Conservation (phyloP, 305 asterid genomes). For the Striga hermonthica region DNA sequence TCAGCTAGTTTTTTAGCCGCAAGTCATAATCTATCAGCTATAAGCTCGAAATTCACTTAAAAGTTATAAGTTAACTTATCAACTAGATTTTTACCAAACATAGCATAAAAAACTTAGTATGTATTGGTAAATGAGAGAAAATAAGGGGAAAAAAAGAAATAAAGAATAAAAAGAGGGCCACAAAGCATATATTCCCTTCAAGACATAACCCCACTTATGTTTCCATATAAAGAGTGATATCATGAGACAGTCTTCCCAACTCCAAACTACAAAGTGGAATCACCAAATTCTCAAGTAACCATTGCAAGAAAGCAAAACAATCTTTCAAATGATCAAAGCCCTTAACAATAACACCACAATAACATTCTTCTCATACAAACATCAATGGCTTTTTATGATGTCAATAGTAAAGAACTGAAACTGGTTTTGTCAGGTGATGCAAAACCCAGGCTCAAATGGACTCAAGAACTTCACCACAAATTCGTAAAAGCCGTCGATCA, state of each 20-base stretch:
- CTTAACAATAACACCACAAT: slow-evolving; percentile 7
- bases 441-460: slow-evolving; percentile 84
- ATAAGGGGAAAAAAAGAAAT: too few species aligned
- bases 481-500: slow-evolving; percentile 60
- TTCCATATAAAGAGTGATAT: slow-evolving; percentile 59
- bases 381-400: slow-evolving; percentile 33
- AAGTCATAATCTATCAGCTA: too few species aligned
- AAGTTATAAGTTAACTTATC: too few species aligned
- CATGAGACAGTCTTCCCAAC: slow-evolving; percentile 33
- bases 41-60: too few species aligned
- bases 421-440: slow-evolving; percentile 76
- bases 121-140: slow-evolving; percentile 38
- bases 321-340: slow-evolving; percentile 36
- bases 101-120: too few species aligned
- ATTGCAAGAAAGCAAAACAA: slow-evolving; percentile 20
- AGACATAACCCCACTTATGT: slow-evolving; percentile 52
- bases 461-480: slow-evolving; percentile 66
- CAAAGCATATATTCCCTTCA: slow-evolving; percentile 67
- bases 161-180: slow-evolving; percentile 39
- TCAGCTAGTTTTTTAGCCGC: too few species aligned
- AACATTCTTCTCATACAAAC: slow-evolving; percentile 26
- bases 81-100: too few species aligned
- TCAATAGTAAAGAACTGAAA: slow-evolving; percentile 43
- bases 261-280: slow-evolving; percentile 40
- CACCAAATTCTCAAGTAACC: slow-evolving; percentile 21